phyloP scores from a whole-genome alignment of 768 basidiomycete species.

The Phylloporus rhodoxanthus region DNA sequence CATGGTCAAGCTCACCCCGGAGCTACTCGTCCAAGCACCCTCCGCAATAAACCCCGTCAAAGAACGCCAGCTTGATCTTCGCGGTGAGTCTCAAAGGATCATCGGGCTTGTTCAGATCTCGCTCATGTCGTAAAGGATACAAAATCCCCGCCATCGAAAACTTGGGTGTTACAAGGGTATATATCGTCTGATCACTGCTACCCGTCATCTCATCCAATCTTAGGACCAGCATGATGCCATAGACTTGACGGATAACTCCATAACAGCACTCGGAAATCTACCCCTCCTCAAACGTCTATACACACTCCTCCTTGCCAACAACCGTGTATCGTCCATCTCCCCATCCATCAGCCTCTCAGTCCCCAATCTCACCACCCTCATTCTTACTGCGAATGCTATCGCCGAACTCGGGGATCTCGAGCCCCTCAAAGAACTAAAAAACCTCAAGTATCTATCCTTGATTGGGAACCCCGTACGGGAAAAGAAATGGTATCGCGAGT shows the following conservation, averaged over 20 bases:
- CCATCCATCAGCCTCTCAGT: conserved; percentile 75
- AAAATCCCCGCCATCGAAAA: conserved; percentile 97
- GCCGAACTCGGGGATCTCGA: conserved; percentile 80
- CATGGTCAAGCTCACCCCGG: conserved; percentile 89
- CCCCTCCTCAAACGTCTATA: conserved; percentile 80
- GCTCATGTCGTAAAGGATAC: conserved; percentile 53
- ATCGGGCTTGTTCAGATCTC: not conserved
- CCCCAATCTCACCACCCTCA: conserved; percentile 77
- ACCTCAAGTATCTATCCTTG: conserved; percentile 70
- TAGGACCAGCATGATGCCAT: conserved; percentile 93
- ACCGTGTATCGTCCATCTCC: conserved; percentile 80
- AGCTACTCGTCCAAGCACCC: conserved; percentile 77
- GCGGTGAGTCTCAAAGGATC: conserved; percentile 50
- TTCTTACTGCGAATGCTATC: conserved; percentile 80
- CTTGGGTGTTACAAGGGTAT: conserved; percentile 83
- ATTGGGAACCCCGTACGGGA: conserved; percentile 81
- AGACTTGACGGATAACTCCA: conserved; percentile 89
- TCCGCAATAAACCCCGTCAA: conserved; percentile 78
- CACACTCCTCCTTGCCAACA: conserved; percentile 84
- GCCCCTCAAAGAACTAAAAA: conserved; percentile 68
- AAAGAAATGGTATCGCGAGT: conserved; percentile 95
- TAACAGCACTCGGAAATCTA: conserved; percentile 75
- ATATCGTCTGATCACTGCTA: conserved; percentile 25
- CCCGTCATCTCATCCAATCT: conserved; percentile 7
- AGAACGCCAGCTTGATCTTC: conserved; percentile 86